Evolutionary conservation across 108 stramenopile genomes (phyloP), one percentile per base, ranked within the genome.

Genomic region (Skeletonema potamos): DNA sequence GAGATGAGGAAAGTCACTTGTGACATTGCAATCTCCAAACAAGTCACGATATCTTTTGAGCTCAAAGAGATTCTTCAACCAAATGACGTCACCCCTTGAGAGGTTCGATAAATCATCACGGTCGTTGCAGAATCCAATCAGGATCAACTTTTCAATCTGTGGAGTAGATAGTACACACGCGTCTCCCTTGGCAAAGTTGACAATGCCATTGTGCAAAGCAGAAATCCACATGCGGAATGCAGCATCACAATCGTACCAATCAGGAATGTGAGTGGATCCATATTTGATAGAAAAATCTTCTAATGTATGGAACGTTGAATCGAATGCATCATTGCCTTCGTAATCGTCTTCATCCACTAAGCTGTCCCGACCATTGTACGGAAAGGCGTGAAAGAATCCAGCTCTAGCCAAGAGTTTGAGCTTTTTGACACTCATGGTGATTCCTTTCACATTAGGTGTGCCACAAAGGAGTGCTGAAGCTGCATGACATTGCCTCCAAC

Each of bases 71-170:
- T 56, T 58, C 63, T 62, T 72, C 32, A 79, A 37, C 70, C 70
- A 79, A 34, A 72, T 66, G 9, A 79, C 71, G 60, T 79, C 77
- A 12, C 70, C 64, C 28, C 41, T 28, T 15, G 65, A 72, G 24
- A 79, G 77, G 28, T 79, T 72, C 22, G 77, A 63, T 56, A 78
- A 29, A 28, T 62, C 60, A 46, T 64, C 65, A 32, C 77, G 77
- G 27, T 79, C 77, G 24, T 29, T 61, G 30, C 70, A 79, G 51
- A 79, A 79, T 28, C 77, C 77, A 67, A 79, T 62, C 44, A 79
- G 28, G 27, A 72, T 72, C 37, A 79, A 54, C 54, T 46, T 67
- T 62, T 79, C 77, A 54, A 79, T 79, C 55, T 79, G 77, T 32
- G 54, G 65, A n/a, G 28, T 66, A 15, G 77, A 79, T 10, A 79